Evolutionary conservation across 306 rosid species (phyloP).

Genomic region (Trichosanthes cucumerina): DNA sequence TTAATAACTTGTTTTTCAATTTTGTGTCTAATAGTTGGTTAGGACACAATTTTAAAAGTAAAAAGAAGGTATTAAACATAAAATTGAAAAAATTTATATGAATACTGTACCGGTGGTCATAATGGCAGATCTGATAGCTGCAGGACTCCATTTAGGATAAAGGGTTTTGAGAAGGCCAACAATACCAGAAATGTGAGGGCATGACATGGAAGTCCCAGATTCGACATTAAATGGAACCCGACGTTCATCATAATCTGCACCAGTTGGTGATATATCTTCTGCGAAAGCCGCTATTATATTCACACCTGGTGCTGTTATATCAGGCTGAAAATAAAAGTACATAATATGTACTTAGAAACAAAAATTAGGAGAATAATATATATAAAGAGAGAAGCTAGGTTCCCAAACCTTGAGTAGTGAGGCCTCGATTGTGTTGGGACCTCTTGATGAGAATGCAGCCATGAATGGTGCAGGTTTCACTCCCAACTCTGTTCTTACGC

Average conservation of each 20-base stretch:
- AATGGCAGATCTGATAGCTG: constrained; percentile 59
- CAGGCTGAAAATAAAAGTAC: constrained; percentile 40
- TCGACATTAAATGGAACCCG: constrained; percentile 10
- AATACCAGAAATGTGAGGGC: constrained; percentile 53
- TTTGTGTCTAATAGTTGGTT: too few species aligned
- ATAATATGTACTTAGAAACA: too few species aligned
- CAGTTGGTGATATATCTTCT: constrained; percentile 12
- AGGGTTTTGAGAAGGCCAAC: constrained; percentile 37
- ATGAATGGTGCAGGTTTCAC: constrained; percentile 34
- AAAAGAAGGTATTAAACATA: too few species aligned
- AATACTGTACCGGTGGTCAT: constrained; percentile 38
- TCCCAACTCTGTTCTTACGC: constrained; percentile 21
- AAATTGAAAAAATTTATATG: too few species aligned
- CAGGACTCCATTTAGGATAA: constrained; percentile 52
- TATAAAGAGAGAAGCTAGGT: too few species aligned
- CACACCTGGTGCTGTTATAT: constrained; percentile 49
- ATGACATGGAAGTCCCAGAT: constrained; percentile 57
- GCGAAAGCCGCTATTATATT: constrained; percentile 31
- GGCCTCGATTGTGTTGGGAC: constrained; percentile 35
- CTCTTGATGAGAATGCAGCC: constrained; percentile 62
- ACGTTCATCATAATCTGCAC: constrained; percentile 17
- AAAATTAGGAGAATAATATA: too few species aligned
- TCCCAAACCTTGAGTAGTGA: constrained; percentile 34
- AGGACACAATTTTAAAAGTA: too few species aligned
- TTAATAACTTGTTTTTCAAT: too few species aligned